A percentile compares a stretch with the other conserved stretches of the same genome.
These are phyloP conservation scores for Russula lepida DNA, from an alignment of 768 basidiomycete genomes.

Conservation along the genomic window DNA sequence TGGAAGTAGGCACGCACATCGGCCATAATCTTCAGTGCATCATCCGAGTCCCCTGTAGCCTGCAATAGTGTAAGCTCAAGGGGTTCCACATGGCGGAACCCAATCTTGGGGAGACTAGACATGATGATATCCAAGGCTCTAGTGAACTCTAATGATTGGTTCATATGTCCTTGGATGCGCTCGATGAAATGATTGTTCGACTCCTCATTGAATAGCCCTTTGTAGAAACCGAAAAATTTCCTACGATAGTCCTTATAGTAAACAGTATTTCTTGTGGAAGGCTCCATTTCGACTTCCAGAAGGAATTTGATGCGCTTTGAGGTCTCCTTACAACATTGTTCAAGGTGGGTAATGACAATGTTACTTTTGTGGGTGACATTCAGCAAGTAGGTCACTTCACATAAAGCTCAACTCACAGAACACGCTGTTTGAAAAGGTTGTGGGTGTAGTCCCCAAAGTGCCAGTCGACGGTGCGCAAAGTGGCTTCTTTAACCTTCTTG, in stretches of 20 bases:
- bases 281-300: neutral
- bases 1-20: constrained; percentile 69
- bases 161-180: neutral
- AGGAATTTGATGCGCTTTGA: neutral
- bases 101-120: constrained; percentile 29
- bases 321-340: neutral
- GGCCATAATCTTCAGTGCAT: constrained; percentile 59
- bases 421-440: constrained; percentile 42
- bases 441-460: constrained; percentile 49
- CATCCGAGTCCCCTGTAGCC: constrained; percentile 43
- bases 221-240: constrained; percentile 6
- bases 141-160: neutral
- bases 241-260: constrained; percentile 4
- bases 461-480: constrained; percentile 34
- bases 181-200: neutral
- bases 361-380: constrained; percentile 8
- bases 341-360: neutral
- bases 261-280: neutral
- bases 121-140: neutral
- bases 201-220: neutral
- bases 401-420: constrained; percentile 32
- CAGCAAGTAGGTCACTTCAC: neutral
- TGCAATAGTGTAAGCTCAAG: constrained; percentile 38
- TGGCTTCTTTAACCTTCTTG: constrained; percentile 31
- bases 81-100: constrained; percentile 32